Percentiles rank a stretch among this genome's conserved stretches.
Conservation (phyloP, 495 filamentous ascomycete genomes). For the Tricharina praecox region DNA sequence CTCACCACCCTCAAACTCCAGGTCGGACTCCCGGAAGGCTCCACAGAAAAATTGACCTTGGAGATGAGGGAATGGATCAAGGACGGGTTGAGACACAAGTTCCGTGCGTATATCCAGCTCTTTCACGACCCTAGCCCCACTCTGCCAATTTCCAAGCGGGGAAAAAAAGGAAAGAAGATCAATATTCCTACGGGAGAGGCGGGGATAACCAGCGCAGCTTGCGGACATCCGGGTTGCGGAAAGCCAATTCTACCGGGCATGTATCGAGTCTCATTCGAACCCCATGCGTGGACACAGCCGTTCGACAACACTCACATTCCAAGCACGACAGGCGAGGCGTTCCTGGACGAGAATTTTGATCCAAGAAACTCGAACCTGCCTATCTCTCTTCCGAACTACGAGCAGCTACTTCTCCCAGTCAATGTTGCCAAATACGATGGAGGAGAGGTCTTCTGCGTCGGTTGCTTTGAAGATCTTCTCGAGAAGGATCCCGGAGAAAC, state of each 20-base stretch:
- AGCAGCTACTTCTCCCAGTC: not conserved
- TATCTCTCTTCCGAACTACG: conserved; percentile 10
- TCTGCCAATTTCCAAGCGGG: too few relatives aligned
- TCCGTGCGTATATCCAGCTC: conserved; percentile 12
- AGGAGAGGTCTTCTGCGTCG: conserved; percentile 12
- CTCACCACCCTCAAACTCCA: not conserved
- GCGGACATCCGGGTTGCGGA: too few relatives aligned
- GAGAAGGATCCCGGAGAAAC: not conserved
- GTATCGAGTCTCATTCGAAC: conserved; percentile 18
- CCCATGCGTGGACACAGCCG: conserved; percentile 9
- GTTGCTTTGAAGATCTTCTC: conserved; percentile 16
- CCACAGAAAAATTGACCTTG: not conserved
- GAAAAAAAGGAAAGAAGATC: too few relatives aligned
- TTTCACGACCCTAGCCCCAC: too few relatives aligned
- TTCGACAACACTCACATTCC: too few relatives aligned
- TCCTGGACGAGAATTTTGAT: not conserved
- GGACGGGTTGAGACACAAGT: conserved; percentile 10
- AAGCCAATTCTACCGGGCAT: too few relatives aligned
- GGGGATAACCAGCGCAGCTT: too few relatives aligned
- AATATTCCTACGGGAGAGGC: too few relatives aligned
- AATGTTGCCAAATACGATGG: conserved; percentile 4
- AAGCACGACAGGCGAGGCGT: too few relatives aligned
- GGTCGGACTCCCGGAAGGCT: not conserved
- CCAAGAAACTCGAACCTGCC: not conserved
- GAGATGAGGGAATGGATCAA: conserved; percentile 6